Conservation (phyloP, 495 filamentous ascomycete genomes). For the Emericellopsis terricola region DNA sequence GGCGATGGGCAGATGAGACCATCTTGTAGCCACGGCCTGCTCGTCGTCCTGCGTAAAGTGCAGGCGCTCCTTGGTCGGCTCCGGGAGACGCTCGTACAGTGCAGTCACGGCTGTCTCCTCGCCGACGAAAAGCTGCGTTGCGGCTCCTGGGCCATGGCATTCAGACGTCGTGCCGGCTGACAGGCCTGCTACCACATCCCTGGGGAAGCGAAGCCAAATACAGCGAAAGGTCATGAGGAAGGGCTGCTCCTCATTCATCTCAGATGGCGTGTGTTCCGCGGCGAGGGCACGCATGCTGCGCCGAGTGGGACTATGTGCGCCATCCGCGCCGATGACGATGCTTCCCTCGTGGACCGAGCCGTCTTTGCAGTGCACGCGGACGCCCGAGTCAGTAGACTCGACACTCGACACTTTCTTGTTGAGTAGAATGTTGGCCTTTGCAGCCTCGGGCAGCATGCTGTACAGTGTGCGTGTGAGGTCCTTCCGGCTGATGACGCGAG, state of each 20-base stretch:
- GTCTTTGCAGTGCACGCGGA: conserved; percentile 17
- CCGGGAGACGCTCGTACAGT: conserved; percentile 22
- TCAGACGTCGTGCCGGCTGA: conserved; percentile 3
- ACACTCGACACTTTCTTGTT: conserved; percentile 15
- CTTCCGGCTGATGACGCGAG: conserved; percentile 14
- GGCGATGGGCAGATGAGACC: conserved; percentile 12
- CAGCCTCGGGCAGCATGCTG: conserved; percentile 12
- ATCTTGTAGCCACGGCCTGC: conserved; percentile 8
- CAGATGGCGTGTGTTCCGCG: neutral
- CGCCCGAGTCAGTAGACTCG: conserved; percentile 8
- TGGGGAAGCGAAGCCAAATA: conserved; percentile 5
- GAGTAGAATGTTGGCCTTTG: conserved; percentile 11
- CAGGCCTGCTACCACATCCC: neutral
- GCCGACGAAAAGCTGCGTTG: conserved; percentile 10
- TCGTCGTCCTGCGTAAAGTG: conserved; percentile 21
- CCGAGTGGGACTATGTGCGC: conserved; percentile 27
- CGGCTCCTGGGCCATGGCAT: conserved; percentile 7
- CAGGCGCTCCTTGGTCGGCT: conserved; percentile 16
- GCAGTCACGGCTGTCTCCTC: conserved; percentile 15
- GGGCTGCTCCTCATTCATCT: conserved; percentile 5
- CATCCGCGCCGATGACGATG: conserved; percentile 35
- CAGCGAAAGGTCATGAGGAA: conserved; percentile 12
- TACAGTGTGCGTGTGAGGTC: conserved; percentile 17
- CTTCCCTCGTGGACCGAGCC: conserved; percentile 22
- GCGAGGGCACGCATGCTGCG: conserved; percentile 20